A percentile compares a stretch with the other conserved stretches of the same genome.
Conservation (phyloP, 371 early-diverging fungal genomes). For the Nematocida sp. region DNA sequence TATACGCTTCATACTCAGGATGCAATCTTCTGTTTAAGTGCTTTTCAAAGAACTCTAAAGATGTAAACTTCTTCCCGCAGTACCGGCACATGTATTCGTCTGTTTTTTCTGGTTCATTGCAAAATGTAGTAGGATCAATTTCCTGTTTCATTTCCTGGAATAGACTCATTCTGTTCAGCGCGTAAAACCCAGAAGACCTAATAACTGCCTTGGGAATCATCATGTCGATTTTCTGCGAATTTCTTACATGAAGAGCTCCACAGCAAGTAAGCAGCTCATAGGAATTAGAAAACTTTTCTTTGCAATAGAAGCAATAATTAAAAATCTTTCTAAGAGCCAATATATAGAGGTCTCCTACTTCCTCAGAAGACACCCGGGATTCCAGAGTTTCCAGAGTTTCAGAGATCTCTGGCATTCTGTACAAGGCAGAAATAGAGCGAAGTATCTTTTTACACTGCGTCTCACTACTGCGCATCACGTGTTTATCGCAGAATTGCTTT, state of each 20-base stretch:
- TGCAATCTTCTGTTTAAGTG: constrained; percentile 38
- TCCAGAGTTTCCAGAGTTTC: constrained; percentile 24
- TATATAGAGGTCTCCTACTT: constrained; percentile 33
- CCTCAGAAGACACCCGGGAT: neutral
- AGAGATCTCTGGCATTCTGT: constrained; percentile 28
- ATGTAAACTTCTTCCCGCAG: constrained; percentile 38
- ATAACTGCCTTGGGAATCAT: neutral
- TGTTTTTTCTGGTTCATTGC: neutral
- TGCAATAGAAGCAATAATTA: constrained; percentile 50
- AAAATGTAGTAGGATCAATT: constrained; percentile 10
- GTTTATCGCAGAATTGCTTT: constrained; percentile 20
- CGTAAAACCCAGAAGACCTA: neutral
- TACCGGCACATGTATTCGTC: constrained; percentile 40
- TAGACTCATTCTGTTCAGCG: neutral
- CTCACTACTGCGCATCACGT: constrained; percentile 4
- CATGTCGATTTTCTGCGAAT: constrained; percentile 2
- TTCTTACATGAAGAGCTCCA: constrained; percentile 38
- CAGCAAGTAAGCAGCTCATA: constrained; percentile 42
- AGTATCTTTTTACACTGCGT: constrained; percentile 26
- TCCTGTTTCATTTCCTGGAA: neutral
- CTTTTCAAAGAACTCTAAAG: constrained; percentile 49
- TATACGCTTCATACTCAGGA: constrained; percentile 27
- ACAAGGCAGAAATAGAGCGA: constrained; percentile 16
- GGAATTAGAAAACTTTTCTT: constrained; percentile 32
- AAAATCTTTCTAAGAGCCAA: constrained; percentile 47